Conservation (phyloP, 306 rosid species). For the Pterocarpus santalinus region DNA sequence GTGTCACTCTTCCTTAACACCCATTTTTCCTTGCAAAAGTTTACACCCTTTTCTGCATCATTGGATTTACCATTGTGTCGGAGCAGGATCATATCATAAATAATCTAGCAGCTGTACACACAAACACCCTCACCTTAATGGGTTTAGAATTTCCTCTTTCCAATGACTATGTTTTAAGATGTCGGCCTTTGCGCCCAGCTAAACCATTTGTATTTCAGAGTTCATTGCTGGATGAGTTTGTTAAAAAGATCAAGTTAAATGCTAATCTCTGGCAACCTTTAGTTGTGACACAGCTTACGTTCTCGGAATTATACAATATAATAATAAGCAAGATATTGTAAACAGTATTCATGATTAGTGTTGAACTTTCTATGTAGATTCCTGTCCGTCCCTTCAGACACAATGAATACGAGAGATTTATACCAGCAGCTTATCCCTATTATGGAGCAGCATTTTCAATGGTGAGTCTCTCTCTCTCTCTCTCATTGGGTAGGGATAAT, state of each 20-base stretch:
- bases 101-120: not conserved
- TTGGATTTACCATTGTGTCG: conserved; percentile 34
- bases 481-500: conserved; percentile 22
- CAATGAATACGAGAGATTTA: conserved; percentile 95
- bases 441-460: conserved; percentile 92
- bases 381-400: conserved; percentile 97
- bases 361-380: conserved; percentile 71
- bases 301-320: not conserved
- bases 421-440: conserved; percentile 95
- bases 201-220: conserved; percentile 11
- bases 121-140: not conserved
- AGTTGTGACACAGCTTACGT: conserved; percentile 22
- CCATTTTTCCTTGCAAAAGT: not conserved
- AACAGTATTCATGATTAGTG: conserved; percentile 16
- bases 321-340: not conserved
- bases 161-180: no score
- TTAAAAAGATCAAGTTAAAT: conserved; percentile 24
- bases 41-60: not conserved
- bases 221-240: conserved; percentile 30
- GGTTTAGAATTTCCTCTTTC: conserved; percentile 34
- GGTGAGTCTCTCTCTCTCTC: conserved; percentile 59
- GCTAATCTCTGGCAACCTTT: conserved; percentile 17
- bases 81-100: conserved; percentile 11
- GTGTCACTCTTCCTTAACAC: not conserved
- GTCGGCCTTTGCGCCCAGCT: not conserved